Base-by-base conservation (phyloP, 192 early-diverging fungal species). In the Entrophospora sp. region DNA sequence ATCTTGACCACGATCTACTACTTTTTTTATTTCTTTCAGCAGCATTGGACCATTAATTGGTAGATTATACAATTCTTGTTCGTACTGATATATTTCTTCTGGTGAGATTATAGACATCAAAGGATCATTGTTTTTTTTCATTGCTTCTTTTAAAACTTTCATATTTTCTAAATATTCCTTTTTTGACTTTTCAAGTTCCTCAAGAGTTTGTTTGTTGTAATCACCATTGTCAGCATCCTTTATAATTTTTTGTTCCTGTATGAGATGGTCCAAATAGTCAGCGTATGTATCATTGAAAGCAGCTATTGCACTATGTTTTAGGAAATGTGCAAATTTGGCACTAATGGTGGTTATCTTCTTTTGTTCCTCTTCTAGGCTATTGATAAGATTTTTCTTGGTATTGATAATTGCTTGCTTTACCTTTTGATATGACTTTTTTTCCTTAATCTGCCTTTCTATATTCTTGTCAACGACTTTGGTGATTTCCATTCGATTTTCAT, bases 261-360 rank as follows among this genome's bases (percentile, higher is more conserved):
- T 38, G 36, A 67, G 49, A 69, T 31, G 45, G 61, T 73, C 45
- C 38, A 67, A 31, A n/a, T 73, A 59, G 43, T 73, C 57, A 43
- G 66, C 51, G 61, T 58, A 40, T 60, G 45, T 31, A 68, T 73
- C 61, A 51, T 66, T 66, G 34, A 55, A 66, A 31, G 51, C 16
- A 42, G 64, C 53, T 51, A 66, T 51, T 6, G 71, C 67, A 43
- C 64, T 73, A 38, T 73, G 67, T 44, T 51, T 53, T 25, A 73
- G 56, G 27, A 73, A 73, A 20, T 68, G 49, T 20, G 60, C 67
- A 61, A 73, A 73, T 27, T 36, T 28, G 40, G 61, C 53, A 18
- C 55, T 64, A 30, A 61, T 63, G 13, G 51, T 49, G 49, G 49
- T 65, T 52, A 73, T 73, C 10, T 40, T 24, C 51, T 61, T 38